Conservation (phyloP, 1,139 yeast genomes). For the Meyerozyma guilliermondii region DNA sequence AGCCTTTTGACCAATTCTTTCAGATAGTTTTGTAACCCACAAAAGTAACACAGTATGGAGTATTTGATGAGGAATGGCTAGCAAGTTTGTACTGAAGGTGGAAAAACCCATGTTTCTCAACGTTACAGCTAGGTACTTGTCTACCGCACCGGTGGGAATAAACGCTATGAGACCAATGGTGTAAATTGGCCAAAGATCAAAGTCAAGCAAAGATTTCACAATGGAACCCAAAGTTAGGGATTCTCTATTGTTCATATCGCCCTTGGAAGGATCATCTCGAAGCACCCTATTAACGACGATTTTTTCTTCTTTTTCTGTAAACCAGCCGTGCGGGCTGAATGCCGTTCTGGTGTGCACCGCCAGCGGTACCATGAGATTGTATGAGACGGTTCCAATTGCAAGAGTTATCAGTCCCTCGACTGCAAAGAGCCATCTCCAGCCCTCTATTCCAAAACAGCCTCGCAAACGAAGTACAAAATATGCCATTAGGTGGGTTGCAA, state of each 20-base stretch:
- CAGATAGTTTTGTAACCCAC: not conserved
- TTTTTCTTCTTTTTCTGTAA: constrained; percentile 13
- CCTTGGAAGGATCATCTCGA: constrained; percentile 18
- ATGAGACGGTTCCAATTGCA: constrained; percentile 4
- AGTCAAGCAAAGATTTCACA: constrained; percentile 9
- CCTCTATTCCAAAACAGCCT: constrained; percentile 10
- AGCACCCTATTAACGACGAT: constrained; percentile 16
- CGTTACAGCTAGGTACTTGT: constrained; percentile 10
- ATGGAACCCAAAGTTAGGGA: constrained; percentile 7
- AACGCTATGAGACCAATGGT: constrained; percentile 9
- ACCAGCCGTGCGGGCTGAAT: constrained; percentile 15
- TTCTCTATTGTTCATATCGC: constrained; percentile 14
- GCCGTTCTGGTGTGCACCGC: constrained; percentile 10
- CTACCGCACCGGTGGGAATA: constrained; percentile 8
- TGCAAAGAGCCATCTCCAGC: constrained; percentile 14
- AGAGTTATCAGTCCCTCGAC: constrained; percentile 12
- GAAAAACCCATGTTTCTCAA: constrained; percentile 11
- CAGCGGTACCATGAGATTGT: constrained; percentile 11
- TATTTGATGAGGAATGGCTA: constrained; percentile 9
- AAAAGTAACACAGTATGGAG: not conserved
- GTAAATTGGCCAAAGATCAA: constrained; percentile 13
- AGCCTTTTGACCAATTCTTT: not conserved
- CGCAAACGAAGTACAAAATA: constrained; percentile 9
- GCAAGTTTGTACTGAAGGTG: constrained; percentile 10
- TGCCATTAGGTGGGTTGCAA: constrained; percentile 9